Conservation (phyloP, 2,329 filamentous ascomycete species). For the Blastomyces parvus region DNA sequence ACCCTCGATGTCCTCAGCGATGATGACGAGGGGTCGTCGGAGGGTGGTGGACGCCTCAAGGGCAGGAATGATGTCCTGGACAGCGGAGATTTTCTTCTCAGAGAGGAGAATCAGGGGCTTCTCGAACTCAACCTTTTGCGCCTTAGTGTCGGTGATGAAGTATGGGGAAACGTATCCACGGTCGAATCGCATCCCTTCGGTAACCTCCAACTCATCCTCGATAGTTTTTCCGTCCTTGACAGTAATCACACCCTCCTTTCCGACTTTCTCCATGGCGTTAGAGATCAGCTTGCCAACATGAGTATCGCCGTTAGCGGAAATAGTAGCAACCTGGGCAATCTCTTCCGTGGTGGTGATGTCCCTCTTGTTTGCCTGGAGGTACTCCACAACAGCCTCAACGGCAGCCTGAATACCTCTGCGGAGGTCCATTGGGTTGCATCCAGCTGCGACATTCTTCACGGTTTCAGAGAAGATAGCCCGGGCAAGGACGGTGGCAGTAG, state of each 20-base stretch:
- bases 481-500: conserved; percentile 91
- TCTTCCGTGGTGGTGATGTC: conserved; percentile 97
- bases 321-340: conserved; percentile 96
- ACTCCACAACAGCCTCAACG: conserved; percentile 89
- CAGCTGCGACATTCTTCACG: conserved; percentile 98
- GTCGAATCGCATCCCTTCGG: conserved; percentile 99
- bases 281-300: conserved; percentile 95
- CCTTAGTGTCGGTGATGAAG: conserved; percentile 99
- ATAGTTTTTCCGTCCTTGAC: conserved; percentile 99
- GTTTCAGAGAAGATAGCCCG: conserved; percentile 99
- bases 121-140: conserved; percentile 99
- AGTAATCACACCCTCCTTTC: conserved; percentile 99
- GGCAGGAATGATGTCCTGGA: conserved; percentile 96
- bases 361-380: conserved; percentile 88
- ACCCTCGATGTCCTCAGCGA: conserved; percentile 97
- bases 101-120: conserved; percentile 97
- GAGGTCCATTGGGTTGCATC: conserved; percentile 99
- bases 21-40: conserved; percentile 92
- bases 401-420: conserved; percentile 94
- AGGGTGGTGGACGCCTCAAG: conserved; percentile 94
- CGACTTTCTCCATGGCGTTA: conserved; percentile 99
- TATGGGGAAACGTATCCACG: conserved; percentile 97
- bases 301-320: conserved; percentile 91
- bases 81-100: conserved; percentile 99
- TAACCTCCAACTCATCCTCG: conserved; percentile 94